These are phyloP conservation scores for Diophrys appendiculata DNA, from an alignment of 73 alveolate genomes.

Conservation along the genomic window DNA sequence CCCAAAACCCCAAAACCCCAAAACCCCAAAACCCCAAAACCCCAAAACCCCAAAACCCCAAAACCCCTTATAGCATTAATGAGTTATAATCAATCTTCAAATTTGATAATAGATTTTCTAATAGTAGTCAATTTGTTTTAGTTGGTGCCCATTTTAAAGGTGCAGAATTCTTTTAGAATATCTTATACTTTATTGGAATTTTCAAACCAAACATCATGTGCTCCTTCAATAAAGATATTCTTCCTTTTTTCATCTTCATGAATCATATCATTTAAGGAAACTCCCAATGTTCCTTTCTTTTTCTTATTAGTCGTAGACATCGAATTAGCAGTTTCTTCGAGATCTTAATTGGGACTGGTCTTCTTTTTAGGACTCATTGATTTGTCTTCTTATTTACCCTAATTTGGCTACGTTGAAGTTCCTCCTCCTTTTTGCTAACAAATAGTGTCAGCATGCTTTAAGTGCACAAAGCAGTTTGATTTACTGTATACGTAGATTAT, in stretches of 20 bases:
- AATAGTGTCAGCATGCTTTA: conserved; percentile 44
- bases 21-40: too few relatives aligned
- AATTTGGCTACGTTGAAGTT: too few relatives aligned
- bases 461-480: conserved; percentile 19
- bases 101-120: background rate
- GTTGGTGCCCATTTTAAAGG: background rate
- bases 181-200: background rate
- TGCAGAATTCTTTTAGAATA: background rate
- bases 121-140: background rate
- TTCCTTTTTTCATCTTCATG: background rate
- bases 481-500: conserved; percentile 36
- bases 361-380: too few relatives aligned
- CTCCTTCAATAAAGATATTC: conserved; percentile 1
- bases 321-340: too few relatives aligned
- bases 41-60: too few relatives aligned
- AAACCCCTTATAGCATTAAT: too few relatives aligned
- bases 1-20: too few relatives aligned
- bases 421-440: too few relatives aligned
- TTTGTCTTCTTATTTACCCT: too few relatives aligned
- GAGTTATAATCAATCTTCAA: background rate
- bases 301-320: too few relatives aligned
- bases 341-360: too few relatives aligned
- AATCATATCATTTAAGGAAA: background rate
- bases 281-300: too few relatives aligned
- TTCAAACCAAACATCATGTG: conserved; percentile 8